Evolutionary conservation across 345 rosid species (phyloP).

Genomic region (Reutealis trisperma): DNA sequence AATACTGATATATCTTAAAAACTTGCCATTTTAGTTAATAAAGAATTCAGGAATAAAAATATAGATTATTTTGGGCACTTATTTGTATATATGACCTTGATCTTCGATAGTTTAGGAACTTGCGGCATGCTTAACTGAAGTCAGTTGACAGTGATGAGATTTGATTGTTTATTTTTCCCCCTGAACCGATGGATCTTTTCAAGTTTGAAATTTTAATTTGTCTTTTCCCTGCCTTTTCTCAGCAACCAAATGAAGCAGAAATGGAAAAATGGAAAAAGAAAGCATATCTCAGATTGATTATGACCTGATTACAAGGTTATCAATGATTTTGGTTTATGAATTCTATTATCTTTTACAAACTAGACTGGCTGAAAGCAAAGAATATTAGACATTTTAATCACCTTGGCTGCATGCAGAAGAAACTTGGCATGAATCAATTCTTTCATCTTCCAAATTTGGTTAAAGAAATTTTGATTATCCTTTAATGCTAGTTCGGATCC

Average conservation of each 20-base stretch:
- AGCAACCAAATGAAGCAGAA: slow-evolving; percentile 50
- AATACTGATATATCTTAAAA: background rate
- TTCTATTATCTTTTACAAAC: background rate
- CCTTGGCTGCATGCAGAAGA: background rate
- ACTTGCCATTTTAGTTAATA: background rate
- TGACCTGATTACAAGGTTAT: slow-evolving; percentile 43
- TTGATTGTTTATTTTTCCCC: slow-evolving; percentile 14
- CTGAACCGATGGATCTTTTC: slow-evolving; percentile 6
- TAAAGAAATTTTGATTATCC: background rate
- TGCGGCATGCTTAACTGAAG: background rate
- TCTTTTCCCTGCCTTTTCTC: slow-evolving; percentile 45
- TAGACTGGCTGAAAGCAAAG: background rate
- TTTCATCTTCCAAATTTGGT: background rate
- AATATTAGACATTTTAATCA: background rate
- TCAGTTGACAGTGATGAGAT: slow-evolving; percentile 6
- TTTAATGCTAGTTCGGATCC: background rate
- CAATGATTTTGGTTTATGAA: slow-evolving; percentile 15
- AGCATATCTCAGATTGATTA: slow-evolving; percentile 40
- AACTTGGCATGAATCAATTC: background rate
- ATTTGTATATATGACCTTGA: background rate
- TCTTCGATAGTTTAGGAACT: slow-evolving; percentile 5
- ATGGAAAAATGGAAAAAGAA: slow-evolving; percentile 35
- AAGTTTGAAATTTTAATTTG: slow-evolving; percentile 16
- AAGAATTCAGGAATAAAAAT: background rate
- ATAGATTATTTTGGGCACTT: background rate